Evolutionary conservation across 1,139 yeast genomes (phyloP).

Genomic region (Candida labiduridarum): DNA sequence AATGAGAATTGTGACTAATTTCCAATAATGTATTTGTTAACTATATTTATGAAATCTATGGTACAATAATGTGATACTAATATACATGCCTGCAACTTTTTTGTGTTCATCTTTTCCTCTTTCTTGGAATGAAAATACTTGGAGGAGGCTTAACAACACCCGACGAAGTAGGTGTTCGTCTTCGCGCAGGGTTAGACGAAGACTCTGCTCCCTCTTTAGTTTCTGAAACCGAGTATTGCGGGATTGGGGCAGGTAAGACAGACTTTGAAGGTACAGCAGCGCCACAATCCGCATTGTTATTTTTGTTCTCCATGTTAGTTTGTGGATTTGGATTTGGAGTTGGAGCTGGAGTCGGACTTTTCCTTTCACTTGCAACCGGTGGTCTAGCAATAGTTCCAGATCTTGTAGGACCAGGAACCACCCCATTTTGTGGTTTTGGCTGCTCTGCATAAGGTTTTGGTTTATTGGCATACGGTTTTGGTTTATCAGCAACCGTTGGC

Average conservation of each 20-base stretch:
- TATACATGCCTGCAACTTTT: background rate
- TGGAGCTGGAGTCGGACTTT: constrained; percentile 6
- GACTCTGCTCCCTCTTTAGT: no score
- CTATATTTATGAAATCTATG: background rate
- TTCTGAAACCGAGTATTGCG: no score
- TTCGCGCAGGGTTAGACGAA: background rate
- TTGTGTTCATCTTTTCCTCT: constrained; percentile 11
- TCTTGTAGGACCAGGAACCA: constrained; percentile 8
- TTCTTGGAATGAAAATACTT: constrained; percentile 22
- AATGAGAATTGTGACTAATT: background rate
- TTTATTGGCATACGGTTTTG: background rate
- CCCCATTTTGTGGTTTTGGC: constrained; percentile 2
- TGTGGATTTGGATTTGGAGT: background rate
- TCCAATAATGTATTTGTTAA: background rate
- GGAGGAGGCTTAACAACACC: constrained; percentile 20
- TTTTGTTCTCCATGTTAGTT: no score
- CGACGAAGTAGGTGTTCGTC: constrained; percentile 18
- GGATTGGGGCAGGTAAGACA: no score
- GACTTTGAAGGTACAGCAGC: no score
- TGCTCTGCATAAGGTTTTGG: background rate
- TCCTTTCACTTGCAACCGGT: background rate
- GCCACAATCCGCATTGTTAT: no score
- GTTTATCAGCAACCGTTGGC: no score
- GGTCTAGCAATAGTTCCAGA: constrained; percentile 7
- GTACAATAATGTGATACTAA: background rate